Evolutionary conservation across 306 rosid genomes (phyloP).

Genomic region (Begonia peltatifolia): DNA sequence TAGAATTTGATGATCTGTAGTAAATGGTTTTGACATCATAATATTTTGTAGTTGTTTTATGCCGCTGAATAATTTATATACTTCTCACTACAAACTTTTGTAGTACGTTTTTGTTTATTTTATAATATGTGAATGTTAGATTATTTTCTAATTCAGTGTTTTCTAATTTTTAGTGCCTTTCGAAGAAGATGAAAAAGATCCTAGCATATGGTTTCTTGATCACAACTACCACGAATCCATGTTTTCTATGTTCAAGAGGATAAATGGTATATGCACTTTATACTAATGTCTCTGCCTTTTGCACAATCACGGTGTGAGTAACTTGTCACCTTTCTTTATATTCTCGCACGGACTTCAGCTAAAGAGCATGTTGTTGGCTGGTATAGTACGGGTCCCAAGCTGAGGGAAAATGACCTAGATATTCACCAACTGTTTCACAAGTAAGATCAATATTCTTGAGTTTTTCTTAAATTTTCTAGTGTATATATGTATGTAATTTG

Average conservation of each 20-base stretch:
- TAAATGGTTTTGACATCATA: too few relatives aligned
- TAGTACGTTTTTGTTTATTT: too few relatives aligned
- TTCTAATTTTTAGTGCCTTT: constrained; percentile 52
- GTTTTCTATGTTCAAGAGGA: constrained; percentile 96
- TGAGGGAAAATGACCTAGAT: constrained; percentile 82
- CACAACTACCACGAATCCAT: constrained; percentile 83
- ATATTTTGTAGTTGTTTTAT: too few relatives aligned
- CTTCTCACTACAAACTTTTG: too few relatives aligned
- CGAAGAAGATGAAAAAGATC: constrained; percentile 89
- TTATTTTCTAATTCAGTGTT: background rate
- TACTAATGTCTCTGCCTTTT: background rate
- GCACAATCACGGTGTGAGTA: too few relatives aligned
- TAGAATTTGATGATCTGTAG: too few relatives aligned
- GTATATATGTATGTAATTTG: too few relatives aligned
- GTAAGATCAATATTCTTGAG: constrained; percentile 21
- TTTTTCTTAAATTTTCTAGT: background rate
- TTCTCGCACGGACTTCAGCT: constrained; percentile 24
- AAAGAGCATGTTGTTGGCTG: constrained; percentile 91
- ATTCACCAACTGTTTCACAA: constrained; percentile 65
- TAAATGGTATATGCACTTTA: constrained; percentile 39
- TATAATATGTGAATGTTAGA: background rate
- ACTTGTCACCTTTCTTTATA: too few relatives aligned
- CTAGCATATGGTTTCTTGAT: constrained; percentile 90
- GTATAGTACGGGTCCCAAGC: constrained; percentile 92
- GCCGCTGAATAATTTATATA: too few relatives aligned